Evolutionary conservation across 208 protist species (phyloP), one percentile per base, ranked within the genome.

Genomic region (Leishmania turanica): DNA sequence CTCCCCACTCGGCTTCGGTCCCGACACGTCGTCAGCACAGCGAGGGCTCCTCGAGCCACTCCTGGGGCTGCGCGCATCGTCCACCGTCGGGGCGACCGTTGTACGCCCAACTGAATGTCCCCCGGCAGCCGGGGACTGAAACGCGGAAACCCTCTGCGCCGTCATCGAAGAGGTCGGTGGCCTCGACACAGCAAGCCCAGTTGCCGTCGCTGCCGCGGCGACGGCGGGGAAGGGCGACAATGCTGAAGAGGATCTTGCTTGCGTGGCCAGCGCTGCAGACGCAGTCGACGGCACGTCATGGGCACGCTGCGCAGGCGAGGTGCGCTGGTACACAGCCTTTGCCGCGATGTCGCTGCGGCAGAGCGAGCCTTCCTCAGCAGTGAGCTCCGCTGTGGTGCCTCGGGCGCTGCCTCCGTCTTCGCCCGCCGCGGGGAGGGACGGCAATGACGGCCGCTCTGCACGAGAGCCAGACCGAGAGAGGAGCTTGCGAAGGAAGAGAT

Each of bases 401-500:
- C 58, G 19, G 42, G 7, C 21, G 58, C 3, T 24, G 24, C 45
- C 19, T 54, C 27, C 24, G 1, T 27, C 69, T 58, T 75, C 69
- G 45, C 31, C 5, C 27, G 24, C 58, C 47, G 27, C 47, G 45
- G 51, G 47, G 45, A 49, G 71, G 4, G 49, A 24, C 31, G 49
- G 54, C 45, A 21, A 34, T 24, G 34, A 17, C 34, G 49, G n/a
- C 42, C 4, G 68, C 65, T 56, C 42, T 37, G 75, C 56, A 1
- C 65, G n/a, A 31, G 79, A 51, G 42, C 21, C 45, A 4, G 73
- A 37, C 37, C 66, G 13, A 13, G 68, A 75, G 2, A 58, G 6
- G 21, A 58, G 72, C 58, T 71, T 75, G 31, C 75, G 80, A 9
- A 69, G 71, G 1, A 79, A 9, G 34, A 64, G 72, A 15, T 15